Percentiles rank a stretch among this genome's conserved stretches.
These are phyloP conservation scores for Buxus sempervirens DNA, from an alignment of 164 flowering plant species.

Conservation along the genomic window DNA sequence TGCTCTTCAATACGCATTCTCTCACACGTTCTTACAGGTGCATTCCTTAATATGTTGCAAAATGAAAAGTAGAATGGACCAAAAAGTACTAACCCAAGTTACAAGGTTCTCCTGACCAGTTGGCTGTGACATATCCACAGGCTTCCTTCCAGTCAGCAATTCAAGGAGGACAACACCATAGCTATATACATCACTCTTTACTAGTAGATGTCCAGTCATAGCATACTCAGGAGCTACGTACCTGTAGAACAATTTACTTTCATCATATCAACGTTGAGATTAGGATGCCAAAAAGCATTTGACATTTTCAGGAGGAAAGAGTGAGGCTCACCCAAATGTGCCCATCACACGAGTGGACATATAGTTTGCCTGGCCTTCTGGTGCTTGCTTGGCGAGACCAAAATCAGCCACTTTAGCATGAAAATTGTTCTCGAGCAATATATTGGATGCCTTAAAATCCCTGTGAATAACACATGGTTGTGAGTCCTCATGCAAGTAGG, in stretches of 20 bases:
- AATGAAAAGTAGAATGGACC: neutral
- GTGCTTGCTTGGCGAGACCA: slow-evolving; percentile 96
- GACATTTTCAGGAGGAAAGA: slow-evolving; percentile 5
- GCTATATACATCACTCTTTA: slow-evolving; percentile 97
- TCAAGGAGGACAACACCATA: slow-evolving; percentile 98
- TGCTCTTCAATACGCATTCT: too few species aligned
- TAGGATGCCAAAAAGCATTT: neutral
- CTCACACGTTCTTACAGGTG: too few species aligned
- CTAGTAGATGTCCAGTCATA: slow-evolving; percentile 96
- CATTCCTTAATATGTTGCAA: neutral
- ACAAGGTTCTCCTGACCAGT: slow-evolving; percentile 97
- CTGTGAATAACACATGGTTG: slow-evolving; percentile 97
- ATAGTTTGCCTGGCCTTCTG: slow-evolving; percentile 82
- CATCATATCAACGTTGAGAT: slow-evolving; percentile 1
- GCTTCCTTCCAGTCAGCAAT: slow-evolving; percentile 86
- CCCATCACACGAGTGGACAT: slow-evolving; percentile 98
- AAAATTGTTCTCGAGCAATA: slow-evolving; percentile 88
- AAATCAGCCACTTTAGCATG: slow-evolving; percentile 97
- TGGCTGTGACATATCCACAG: slow-evolving; percentile 97
- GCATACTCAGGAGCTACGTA: slow-evolving; percentile 99
- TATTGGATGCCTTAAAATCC: slow-evolving; percentile 97
- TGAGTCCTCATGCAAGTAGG: slow-evolving; percentile 96
- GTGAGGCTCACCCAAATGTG: slow-evolving; percentile 76
- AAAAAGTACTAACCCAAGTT: slow-evolving; percentile 72
- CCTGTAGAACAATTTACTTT: slow-evolving; percentile 36